Base-by-base conservation (phyloP, 2,329 filamentous ascomycete species). In the Fusarium sp. region DNA sequence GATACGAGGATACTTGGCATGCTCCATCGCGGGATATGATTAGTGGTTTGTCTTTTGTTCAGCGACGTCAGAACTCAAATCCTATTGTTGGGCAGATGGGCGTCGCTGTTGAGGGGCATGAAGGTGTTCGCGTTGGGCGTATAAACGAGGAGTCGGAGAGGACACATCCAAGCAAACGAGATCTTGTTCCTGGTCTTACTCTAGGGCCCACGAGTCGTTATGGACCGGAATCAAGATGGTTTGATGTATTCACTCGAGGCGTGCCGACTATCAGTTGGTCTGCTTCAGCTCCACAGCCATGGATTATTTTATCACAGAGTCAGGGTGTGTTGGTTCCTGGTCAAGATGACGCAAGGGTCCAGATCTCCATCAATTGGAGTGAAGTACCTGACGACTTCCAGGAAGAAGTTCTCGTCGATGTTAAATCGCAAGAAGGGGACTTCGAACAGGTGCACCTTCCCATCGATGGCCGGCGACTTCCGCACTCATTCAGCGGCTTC, bases 171-270 rank as follows among this genome's bases (percentile, higher is more conserved):
- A 83, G 61, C 66, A 76, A 62, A 46, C 68, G 70, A 2, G 80
- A 79, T 70, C 75, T 82, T 18, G 86, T 92, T 8, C 89, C 90
- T 1, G 90, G 91, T 25, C 81, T 91, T 6, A 83, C 84, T 0
- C 79, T 90, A 6, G 86, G 86, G 11, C 80, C 85, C 0, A 82
- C 92, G 61, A 88, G 88, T 65, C 86, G 84, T 0, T 91, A 90
- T 60, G 87, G 88, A 3, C 82, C 85, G 0, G 73, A 77, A 2
- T 83, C 81, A 0, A 84, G 89, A 41, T 91, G 86, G 82, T 87
- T 92, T 56, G 90, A 92, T 24, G 80, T 92, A 29, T 92, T 88
- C 72, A 85, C 84, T 9, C 84, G 88, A 5, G 89, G 90, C 16
- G 85, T 84, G 1, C 78, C 82, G 4, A 79, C 81, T 10, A 87